Percentiles rank a stretch among this genome's conserved stretches.
phyloP scores from a whole-genome alignment of 768 basidiomycete genomes.

The Pulveroboletus frians region DNA sequence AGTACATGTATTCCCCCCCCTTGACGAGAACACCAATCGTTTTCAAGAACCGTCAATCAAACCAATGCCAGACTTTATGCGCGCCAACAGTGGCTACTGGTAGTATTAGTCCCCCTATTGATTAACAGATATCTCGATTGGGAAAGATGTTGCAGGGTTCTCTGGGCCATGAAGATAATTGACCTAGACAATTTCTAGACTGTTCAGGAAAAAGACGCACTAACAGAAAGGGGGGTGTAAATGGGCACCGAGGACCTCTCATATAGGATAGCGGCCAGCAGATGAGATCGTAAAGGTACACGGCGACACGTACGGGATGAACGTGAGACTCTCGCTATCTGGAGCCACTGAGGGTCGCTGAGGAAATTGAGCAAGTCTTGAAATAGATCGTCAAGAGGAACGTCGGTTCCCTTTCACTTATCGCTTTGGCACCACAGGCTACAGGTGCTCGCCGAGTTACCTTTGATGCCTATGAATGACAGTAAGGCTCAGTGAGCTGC shows the following conservation, averaged over 20 bases:
- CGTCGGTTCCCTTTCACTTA: neutral
- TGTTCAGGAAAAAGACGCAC: neutral
- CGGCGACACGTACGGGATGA: neutral
- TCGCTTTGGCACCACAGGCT: neutral
- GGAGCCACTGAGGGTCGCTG: neutral
- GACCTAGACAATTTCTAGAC: neutral
- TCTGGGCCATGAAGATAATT: neutral
- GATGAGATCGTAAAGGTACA: neutral
- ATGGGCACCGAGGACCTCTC: neutral
- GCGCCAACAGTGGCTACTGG: conserved; percentile 3
- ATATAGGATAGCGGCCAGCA: neutral
- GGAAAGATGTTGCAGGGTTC: neutral
- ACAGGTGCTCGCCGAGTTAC: neutral
- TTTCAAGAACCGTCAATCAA: neutral
- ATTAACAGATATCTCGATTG: conserved; percentile 1
- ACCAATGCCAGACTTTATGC: neutral
- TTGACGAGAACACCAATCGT: neutral
- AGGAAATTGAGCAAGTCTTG: neutral
- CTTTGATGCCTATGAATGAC: neutral
- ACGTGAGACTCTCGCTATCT: neutral
- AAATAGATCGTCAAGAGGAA: neutral
- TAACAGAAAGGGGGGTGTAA: neutral
- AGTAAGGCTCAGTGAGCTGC: neutral
- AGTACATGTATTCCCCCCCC: neutral
- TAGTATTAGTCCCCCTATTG: neutral